Base-by-base conservation (phyloP, 192 early-diverging fungal genomes). In the Coemansia sp. region DNA sequence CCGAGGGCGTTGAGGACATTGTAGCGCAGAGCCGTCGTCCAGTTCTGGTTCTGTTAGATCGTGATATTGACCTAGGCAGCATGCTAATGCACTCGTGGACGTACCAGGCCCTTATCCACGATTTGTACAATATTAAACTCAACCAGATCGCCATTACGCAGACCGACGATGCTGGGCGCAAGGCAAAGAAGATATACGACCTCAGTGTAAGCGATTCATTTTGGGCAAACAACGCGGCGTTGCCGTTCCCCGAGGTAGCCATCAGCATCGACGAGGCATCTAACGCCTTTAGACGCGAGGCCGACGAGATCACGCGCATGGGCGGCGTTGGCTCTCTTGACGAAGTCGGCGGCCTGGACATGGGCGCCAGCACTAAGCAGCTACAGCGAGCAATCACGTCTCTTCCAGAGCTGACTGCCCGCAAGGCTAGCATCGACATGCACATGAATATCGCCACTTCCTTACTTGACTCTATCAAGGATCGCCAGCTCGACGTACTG, bases 71-170 rank as follows among this genome's bases (percentile, higher is more conserved):
- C 80, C 76, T 98, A 53, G 87, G 88, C 9, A 87, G 93, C 11
- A 94, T 99, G 90, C 85, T 99, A 55, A 89, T 84, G 63, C 98
- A 99, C 78, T 94, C 97, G 9, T 99, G 98, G 98, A 98, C 97
- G 0, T 99, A 99, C 77, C 91, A 96, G 67, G 93, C 94, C 1
- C 85, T 99, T 27, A 87, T 99, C 12, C 97, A 99, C 80, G 98
- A 99, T 76, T 86, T 98, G 3, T 87, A 95, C 41, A 93, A 95
- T 42, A 89, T 99, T 87, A 90, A 90, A 58, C 86, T 98, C 38
- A 98, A 97, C 73, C 87, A 94, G 41, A 88, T 99, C 55, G 74
- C 85, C 1, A 76, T 84, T 29, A 63, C 57, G 34, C 77, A 88
- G 74, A 70, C 77, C 0, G 89, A 89, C 7, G 90, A 92, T 29